Evolutionary conservation across 352 stramenopile species (phyloP).

Genomic region (Phytopythium cucurbitacearum): DNA sequence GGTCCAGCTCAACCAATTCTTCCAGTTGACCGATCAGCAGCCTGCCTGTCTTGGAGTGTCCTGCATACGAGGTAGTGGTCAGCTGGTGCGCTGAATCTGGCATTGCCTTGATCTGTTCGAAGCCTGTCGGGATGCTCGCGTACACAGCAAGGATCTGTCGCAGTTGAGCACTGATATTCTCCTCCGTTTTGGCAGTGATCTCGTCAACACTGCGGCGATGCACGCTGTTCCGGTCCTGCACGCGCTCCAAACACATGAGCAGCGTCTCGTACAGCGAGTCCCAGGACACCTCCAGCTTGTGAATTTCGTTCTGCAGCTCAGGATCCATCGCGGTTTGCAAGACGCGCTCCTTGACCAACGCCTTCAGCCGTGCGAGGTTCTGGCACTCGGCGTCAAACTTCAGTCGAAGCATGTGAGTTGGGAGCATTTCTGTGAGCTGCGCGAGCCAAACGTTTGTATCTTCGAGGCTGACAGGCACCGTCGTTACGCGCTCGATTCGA

Average conservation of each 20-base stretch:
- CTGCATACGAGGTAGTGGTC: neutral
- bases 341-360: constrained; percentile 27
- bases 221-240: constrained; percentile 58
- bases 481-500: constrained; percentile 52
- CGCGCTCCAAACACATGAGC: constrained; percentile 44
- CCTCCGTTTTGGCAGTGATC: constrained; percentile 38
- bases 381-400: constrained; percentile 43
- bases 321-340: constrained; percentile 7
- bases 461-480: constrained; percentile 47
- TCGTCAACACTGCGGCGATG: constrained; percentile 57
- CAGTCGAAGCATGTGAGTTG: constrained; percentile 39
- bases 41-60: neutral
- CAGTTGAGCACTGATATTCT: constrained; percentile 32
- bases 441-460: constrained; percentile 46
- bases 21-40: constrained; percentile 40
- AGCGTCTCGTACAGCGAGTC: constrained; percentile 62
- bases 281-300: constrained; percentile 53
- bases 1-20: constrained; percentile 40
- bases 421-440: constrained; percentile 52
- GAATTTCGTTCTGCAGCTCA: constrained; percentile 19
- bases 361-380: constrained; percentile 44
- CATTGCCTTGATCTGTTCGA: constrained; percentile 11
- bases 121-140: constrained; percentile 21
- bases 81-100: too few species aligned
- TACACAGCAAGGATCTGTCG: constrained; percentile 34